Evolutionary conservation across 129 eudicot species (phyloP).

Genomic region (Rutidosis leptorrhynchoides): DNA sequence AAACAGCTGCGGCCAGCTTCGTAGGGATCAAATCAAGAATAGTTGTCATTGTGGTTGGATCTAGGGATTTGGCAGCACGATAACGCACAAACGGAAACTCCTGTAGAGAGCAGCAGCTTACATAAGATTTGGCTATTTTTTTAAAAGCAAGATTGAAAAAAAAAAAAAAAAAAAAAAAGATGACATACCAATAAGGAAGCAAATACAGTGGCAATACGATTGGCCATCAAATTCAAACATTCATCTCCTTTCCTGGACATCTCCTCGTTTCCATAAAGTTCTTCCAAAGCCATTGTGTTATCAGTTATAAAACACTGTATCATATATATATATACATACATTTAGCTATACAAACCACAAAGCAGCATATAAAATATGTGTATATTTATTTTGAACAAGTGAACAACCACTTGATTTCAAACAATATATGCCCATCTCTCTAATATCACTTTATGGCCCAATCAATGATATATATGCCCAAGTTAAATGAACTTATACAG

Average conservation of each 20-base stretch:
- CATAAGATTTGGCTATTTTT: constrained; percentile 13
- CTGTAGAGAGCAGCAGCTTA: constrained; percentile 44
- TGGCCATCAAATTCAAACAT: constrained; percentile 71
- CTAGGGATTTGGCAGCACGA: constrained; percentile 94
- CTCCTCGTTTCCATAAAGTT: constrained; percentile 77
- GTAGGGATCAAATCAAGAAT: constrained; percentile 85
- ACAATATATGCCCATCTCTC: neutral
- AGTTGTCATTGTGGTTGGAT: constrained; percentile 78
- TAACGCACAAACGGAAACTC: constrained; percentile 95
- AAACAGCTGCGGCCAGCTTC: constrained; percentile 87
- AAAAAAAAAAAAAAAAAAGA: constrained; percentile 4
- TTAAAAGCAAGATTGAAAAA: constrained; percentile 5
- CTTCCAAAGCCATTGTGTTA: constrained; percentile 73
- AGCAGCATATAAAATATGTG: constrained; percentile 1
- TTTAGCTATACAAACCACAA: constrained; percentile 23
- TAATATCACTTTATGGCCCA: constrained; percentile 6
- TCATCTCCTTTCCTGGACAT: constrained; percentile 60
- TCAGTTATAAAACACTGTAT: constrained; percentile 79
- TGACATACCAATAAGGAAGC: constrained; percentile 78
- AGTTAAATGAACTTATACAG: neutral
- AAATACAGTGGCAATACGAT: constrained; percentile 85
- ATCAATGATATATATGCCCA: neutral
- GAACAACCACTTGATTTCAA: constrained; percentile 6
- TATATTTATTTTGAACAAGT: neutral
- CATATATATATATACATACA: too few species aligned